phyloP scores from a whole-genome alignment of 2,329 filamentous ascomycete genomes.

The Tolypocladium inflatum region DNA sequence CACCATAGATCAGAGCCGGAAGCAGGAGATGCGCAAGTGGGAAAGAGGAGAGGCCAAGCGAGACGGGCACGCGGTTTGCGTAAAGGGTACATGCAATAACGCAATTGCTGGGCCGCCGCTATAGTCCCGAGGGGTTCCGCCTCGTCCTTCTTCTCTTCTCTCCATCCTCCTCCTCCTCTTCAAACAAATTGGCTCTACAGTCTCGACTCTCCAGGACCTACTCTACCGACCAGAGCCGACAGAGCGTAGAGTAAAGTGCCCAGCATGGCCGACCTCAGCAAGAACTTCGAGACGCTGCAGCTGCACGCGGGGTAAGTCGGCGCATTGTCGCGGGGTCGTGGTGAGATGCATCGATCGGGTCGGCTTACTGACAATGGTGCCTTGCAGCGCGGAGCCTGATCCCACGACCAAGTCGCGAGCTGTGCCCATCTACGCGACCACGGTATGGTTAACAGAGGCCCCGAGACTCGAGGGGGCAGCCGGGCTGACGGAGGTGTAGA shows the following conservation, averaged over 20 bases:
- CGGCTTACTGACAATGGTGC: neutral
- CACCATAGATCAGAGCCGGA: neutral
- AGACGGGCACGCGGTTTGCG: neutral
- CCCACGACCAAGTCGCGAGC: slow-evolving; percentile 76
- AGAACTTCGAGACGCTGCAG: slow-evolving; percentile 76
- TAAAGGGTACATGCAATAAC: slow-evolving; percentile 2
- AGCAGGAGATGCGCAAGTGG: neutral
- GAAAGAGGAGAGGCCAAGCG: neutral
- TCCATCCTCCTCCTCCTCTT: slow-evolving; percentile 15
- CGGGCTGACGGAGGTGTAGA: slow-evolving; percentile 36
- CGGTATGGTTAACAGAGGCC: slow-evolving; percentile 27
- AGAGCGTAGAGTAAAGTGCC: neutral
- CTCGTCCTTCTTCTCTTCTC: neutral
- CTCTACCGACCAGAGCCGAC: neutral
- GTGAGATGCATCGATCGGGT: neutral
- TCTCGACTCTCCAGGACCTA: neutral
- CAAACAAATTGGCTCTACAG: neutral
- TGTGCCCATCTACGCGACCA: slow-evolving; percentile 92
- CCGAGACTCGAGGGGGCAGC: neutral
- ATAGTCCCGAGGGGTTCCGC: neutral
- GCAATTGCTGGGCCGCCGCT: neutral
- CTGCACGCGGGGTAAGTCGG: slow-evolving; percentile 66
- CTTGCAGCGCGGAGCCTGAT: slow-evolving; percentile 65
- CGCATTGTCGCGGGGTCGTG: neutral
- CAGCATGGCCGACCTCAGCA: slow-evolving; percentile 36